Evolutionary conservation across 148 eudicot species (phyloP).

Genomic region (Fagopyrum tataricum): DNA sequence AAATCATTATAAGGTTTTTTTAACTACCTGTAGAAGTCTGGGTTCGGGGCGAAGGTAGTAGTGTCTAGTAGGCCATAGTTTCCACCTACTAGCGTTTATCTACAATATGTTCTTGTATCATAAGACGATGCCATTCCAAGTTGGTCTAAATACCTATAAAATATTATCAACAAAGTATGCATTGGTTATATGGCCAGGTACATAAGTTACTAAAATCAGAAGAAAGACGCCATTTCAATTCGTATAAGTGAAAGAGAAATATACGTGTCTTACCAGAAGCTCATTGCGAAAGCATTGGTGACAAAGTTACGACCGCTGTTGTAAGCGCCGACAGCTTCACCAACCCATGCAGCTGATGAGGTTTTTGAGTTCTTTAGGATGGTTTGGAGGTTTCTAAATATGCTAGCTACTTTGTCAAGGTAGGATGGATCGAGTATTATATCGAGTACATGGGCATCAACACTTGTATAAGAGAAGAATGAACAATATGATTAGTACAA

Average conservation of each 20-base stretch:
- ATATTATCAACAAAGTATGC: neutral
- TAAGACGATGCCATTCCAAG: conserved; percentile 69
- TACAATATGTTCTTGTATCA: conserved; percentile 64
- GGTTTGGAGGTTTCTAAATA: conserved; percentile 41
- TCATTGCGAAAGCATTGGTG: conserved; percentile 63
- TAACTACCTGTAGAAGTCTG: conserved; percentile 89
- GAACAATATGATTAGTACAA: too few relatives aligned
- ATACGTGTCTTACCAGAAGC: conserved; percentile 48
- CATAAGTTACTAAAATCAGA: neutral
- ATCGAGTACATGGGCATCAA: conserved; percentile 33
- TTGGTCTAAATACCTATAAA: conserved; percentile 75
- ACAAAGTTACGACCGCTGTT: conserved; percentile 71
- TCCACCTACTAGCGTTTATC: conserved; percentile 71
- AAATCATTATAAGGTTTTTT: too few relatives aligned
- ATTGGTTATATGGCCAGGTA: neutral
- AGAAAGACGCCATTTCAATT: neutral
- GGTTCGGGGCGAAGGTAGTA: conserved; percentile 51
- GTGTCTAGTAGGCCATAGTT: conserved; percentile 70
- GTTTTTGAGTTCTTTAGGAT: conserved; percentile 40
- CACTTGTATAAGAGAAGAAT: conserved; percentile 26
- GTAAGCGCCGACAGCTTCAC: conserved; percentile 84
- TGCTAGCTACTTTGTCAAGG: conserved; percentile 34
- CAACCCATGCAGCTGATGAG: conserved; percentile 72
- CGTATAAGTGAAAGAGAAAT: neutral
- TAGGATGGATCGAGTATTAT: conserved; percentile 51